Percentiles rank a stretch among this genome's conserved stretches.
Conservation (phyloP, 306 rosid species). For the Betula pendula region DNA sequence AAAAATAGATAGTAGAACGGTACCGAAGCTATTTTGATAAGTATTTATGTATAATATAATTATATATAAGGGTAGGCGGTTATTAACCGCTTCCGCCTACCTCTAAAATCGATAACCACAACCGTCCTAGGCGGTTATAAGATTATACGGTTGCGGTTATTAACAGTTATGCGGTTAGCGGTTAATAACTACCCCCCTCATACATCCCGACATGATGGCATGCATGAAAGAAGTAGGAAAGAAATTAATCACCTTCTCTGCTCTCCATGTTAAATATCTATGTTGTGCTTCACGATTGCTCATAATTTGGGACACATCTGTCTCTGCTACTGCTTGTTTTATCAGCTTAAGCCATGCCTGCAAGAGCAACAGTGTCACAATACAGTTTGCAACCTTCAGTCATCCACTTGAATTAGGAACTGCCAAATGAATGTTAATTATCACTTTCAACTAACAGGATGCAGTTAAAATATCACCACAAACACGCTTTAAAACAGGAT, state of each 20-base stretch:
- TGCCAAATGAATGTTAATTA: conserved; percentile 8
- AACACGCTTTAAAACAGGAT: background rate
- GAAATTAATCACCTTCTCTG: conserved; percentile 64
- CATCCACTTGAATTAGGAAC: conserved; percentile 11
- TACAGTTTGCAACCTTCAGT: background rate
- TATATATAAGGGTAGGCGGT: too few relatives aligned
- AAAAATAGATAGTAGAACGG: too few relatives aligned
- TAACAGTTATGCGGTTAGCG: too few relatives aligned
- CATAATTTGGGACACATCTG: conserved; percentile 43
- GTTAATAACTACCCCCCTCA: too few relatives aligned
- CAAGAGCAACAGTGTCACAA: background rate
- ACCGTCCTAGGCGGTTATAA: too few relatives aligned
- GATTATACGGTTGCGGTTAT: too few relatives aligned
- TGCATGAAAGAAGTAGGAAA: background rate
- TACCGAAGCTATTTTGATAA: too few relatives aligned
- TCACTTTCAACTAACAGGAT: background rate
- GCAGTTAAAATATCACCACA: background rate
- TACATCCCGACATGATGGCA: background rate
- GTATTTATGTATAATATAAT: too few relatives aligned
- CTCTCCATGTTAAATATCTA: conserved; percentile 79
- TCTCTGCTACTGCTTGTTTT: conserved; percentile 51
- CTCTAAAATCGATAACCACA: too few relatives aligned
- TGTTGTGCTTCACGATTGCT: conserved; percentile 78
- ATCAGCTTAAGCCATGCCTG: conserved; percentile 79
- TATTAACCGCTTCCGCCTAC: too few relatives aligned